Conservation (phyloP, 1,284 basidiomycete genomes). For the Malassezia yamatoensis region DNA sequence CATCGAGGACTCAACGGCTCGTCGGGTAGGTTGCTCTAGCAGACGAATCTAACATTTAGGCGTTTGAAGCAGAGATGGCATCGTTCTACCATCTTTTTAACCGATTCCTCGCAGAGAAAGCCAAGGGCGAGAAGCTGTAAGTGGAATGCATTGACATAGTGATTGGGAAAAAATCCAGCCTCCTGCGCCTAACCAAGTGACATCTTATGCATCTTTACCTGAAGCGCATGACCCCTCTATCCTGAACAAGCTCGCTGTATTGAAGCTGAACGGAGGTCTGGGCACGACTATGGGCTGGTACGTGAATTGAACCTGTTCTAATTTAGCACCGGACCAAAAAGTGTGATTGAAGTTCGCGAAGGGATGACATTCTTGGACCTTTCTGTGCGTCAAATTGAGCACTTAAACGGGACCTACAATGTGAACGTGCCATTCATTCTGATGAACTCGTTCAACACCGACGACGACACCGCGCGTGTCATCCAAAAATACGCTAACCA, state of each 20-base stretch:
- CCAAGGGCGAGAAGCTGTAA: constrained; percentile 86
- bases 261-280: constrained; percentile 98
- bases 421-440: constrained; percentile 90
- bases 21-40: constrained; percentile 57
- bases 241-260: constrained; percentile 65
- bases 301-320: not conserved
- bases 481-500: constrained; percentile 97
- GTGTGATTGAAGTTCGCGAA: constrained; percentile 54
- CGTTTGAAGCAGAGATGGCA: constrained; percentile 96
- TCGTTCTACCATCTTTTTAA: constrained; percentile 98
- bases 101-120: constrained; percentile 87
- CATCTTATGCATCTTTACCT: constrained; percentile 67
- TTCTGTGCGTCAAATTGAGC: constrained; percentile 91
- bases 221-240: constrained; percentile 40
- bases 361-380: constrained; percentile 99
- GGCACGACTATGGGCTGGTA: constrained; percentile 80
- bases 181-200: constrained; percentile 81
- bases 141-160: constrained; percentile 51
- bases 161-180: constrained; percentile 97
- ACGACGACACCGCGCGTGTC: constrained; percentile 54
- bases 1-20: constrained; percentile 54
- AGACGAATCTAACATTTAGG: constrained; percentile 52
- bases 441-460: constrained; percentile 99
- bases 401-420: constrained; percentile 57
- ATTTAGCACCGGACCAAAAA: constrained; percentile 56